Evolutionary conservation across 805 yeast genomes (phyloP).

Genomic region (Crinitomyces ghanaensis): DNA sequence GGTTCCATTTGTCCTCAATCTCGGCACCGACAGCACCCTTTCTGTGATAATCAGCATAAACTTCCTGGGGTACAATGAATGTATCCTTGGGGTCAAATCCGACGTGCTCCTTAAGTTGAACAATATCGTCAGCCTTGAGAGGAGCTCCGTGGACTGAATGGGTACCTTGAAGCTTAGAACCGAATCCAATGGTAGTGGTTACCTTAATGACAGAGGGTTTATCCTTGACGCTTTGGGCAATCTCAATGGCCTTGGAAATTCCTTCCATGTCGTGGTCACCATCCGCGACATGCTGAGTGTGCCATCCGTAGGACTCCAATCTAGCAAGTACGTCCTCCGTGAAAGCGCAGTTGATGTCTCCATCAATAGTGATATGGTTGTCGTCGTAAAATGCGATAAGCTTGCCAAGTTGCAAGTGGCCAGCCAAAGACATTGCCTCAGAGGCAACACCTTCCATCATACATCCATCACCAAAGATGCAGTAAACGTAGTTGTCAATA

Average conservation of each 20-base stretch:
- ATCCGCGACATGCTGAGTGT: constrained; percentile 60
- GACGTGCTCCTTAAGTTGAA: constrained; percentile 67
- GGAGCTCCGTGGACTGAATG: constrained; percentile 96
- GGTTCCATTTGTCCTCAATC: constrained; percentile 67
- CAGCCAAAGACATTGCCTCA: constrained; percentile 91
- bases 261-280: constrained; percentile 73
- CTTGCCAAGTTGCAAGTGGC: constrained; percentile 88
- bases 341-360: constrained; percentile 79
- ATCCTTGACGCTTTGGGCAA: constrained; percentile 64
- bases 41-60: constrained; percentile 53
- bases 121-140: constrained; percentile 83
- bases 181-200: constrained; percentile 88
- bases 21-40: constrained; percentile 49
- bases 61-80: constrained; percentile 75
- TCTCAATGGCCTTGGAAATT: constrained; percentile 61
- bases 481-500: constrained; percentile 66
- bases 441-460: constrained; percentile 95
- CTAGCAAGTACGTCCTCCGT: constrained; percentile 83
- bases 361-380: constrained; percentile 94
- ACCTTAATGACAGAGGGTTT: constrained; percentile 88
- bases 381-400: constrained; percentile 94
- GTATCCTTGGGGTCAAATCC: constrained; percentile 80
- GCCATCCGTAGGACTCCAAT: constrained; percentile 92
- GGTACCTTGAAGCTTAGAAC: constrained; percentile 76
- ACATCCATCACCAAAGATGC: constrained; percentile 94